phyloP scores from a whole-genome alignment of 140 eudicot species.

The Cichorium intybus region DNA sequence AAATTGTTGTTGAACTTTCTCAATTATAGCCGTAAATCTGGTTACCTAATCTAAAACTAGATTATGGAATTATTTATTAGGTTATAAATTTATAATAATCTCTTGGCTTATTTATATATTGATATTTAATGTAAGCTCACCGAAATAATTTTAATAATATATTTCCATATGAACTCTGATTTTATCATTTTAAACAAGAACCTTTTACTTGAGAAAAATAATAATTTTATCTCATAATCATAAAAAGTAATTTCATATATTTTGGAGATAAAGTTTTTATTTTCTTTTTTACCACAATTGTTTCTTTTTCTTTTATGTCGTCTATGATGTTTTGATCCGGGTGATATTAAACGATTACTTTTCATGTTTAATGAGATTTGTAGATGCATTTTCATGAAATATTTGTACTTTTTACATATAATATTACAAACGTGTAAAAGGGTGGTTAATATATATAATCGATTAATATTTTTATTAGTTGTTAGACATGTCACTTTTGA shows the following conservation, averaged over 20 bases:
- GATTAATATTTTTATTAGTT: no score
- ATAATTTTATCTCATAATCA: neutral
- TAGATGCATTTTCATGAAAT: no score
- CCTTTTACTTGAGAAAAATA: neutral
- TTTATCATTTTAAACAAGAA: neutral
- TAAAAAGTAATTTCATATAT: neutral
- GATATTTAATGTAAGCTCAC: neutral
- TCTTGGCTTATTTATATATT: slow-evolving; percentile 10
- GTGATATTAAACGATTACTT: neutral
- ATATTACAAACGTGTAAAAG: neutral
- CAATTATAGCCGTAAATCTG: slow-evolving; percentile 12
- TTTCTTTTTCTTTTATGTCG: neutral
- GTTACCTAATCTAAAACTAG: slow-evolving; percentile 29
- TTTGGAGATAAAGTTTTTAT: neutral
- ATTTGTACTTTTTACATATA: neutral
- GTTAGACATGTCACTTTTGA: no score
- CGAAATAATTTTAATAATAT: neutral
- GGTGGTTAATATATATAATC: neutral
- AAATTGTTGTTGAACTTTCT: slow-evolving; percentile 34
- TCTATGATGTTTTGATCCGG: neutral
- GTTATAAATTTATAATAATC: slow-evolving; percentile 6
- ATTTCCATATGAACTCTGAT: neutral
- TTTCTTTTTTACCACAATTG: slow-evolving; percentile 5
- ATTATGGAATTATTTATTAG: slow-evolving; percentile 9
- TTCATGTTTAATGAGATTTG: no score